Evolutionary conservation across 2,329 filamentous ascomycete species (phyloP), one percentile per base, ranked within the genome.

Genomic region (Volutella citrinella): DNA sequence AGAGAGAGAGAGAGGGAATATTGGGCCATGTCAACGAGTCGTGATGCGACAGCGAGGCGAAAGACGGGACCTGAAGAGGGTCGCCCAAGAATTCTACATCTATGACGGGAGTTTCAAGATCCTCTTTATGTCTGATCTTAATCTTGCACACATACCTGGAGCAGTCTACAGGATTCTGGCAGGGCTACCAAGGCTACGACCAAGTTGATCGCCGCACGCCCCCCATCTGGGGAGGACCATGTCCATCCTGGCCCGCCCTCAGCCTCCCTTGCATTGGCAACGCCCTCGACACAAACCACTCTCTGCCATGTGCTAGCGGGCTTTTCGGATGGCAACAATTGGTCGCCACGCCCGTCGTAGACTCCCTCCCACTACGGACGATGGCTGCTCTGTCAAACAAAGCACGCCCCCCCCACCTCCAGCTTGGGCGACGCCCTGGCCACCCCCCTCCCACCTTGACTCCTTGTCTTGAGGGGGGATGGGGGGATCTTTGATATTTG

Each of bases 121-220:
- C 42, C 35, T 47, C 42, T 42, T 45, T 32, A 45, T 65, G 60
- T 62, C 56, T 63, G 52, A 59, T 56, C 45, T 46, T 59, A 65
- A 68, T 68, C 54, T 68, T 53, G 44, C 54, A 49, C 46, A 53
- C 65, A 67, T 69, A 55, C 64, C 64, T 51, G 38, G 42, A 40
- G 32, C 47, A 27, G 31, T 48, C 44, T 42, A 32, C 32, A 36
- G 49, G 20, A 22, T 22, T n/a, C n/a, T n/a, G n/a, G n/a, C n/a
- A n/a, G n/a, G n/a, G n/a, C n/a, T n/a, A n/a, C n/a, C n/a, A n/a
- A n/a, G n/a, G n/a, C n/a, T n/a, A n/a, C n/a, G n/a, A n/a, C n/a
- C n/a, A n/a, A n/a, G 39, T 33, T 30, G 34, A 20, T 48, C 26
- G 28, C 38, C 23, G 32, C 51, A 51, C 51, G 23, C 51, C 49